Base-by-base conservation (phyloP, 352 stramenopile species). In the Peronospora belbahrii region DNA sequence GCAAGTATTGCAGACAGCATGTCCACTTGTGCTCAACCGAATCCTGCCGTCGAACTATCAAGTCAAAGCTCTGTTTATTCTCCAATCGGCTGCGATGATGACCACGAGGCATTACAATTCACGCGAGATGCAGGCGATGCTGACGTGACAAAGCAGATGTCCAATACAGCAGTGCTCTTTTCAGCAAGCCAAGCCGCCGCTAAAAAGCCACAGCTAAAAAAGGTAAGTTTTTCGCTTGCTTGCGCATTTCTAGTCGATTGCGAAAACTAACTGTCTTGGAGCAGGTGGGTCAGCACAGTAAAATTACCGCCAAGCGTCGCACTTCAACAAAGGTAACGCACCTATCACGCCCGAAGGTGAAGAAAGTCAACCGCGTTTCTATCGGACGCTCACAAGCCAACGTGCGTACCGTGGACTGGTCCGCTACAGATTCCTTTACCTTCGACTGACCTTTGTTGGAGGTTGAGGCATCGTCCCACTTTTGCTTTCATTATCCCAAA, bases 381-480 rank as follows among this genome's bases (percentile, higher is more conserved):
- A 42, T 65, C 9, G 44, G 33, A 1, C 55, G 43, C 19, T 67
- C 52, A 11, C 53, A 56, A 48, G 28, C 19, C 42, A 30, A 37
- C n/a, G 50, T 24, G 17, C 52, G 42, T n/a, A 31, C 35, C 8
- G 25, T 51, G 33, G 57, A 78, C 35, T 78, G 67, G 67, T 54
- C 60, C n/a, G 44, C 54, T 11, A 40, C 36, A 22, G 67, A 74
- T 23, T 43, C 50, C 6, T 78, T 78, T 41, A 67, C 60, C 11
- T 78, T 78, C 33, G 56, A 59, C 18, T 78, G 33, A 71, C 17
- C n/a, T 42, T 34, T 34, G 20, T 27, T 24, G 14, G 9, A 9
- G 31, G n/a, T 43, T 20, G 0, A 42, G 28, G 25, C 11, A 44
- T 39, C 24, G 9, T 37, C 10, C 4, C 15, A 44, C 24, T 1